Percentiles rank a stretch among this genome's conserved stretches.
phyloP scores from a whole-genome alignment of 2,329 filamentous ascomycete genomes.

The Microsporum audouinii region DNA sequence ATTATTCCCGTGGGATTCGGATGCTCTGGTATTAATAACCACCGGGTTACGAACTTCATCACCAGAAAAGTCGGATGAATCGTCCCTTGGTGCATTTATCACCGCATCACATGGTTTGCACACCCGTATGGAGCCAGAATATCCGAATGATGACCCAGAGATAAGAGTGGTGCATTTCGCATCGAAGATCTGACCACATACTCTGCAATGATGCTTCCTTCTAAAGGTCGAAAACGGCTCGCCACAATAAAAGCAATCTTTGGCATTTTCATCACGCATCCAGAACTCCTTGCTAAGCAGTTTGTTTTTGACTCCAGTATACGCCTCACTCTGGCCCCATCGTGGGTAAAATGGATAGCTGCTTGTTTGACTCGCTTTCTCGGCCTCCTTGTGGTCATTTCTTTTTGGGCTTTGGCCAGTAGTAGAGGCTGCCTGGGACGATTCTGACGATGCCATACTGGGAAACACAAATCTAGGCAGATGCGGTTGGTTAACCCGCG shows the following conservation, averaged over 20 bases:
- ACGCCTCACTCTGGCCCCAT: constrained; percentile 4
- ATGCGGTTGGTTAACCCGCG: constrained; percentile 35
- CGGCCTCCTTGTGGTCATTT: background rate
- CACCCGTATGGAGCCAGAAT: constrained; percentile 70
- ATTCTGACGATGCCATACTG: constrained; percentile 33
- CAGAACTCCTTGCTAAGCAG: constrained; percentile 92
- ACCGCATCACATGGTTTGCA: constrained; percentile 88
- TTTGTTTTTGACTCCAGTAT: constrained; percentile 53
- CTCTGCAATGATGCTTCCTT: constrained; percentile 89
- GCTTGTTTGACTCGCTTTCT: background rate
- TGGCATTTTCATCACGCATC: constrained; percentile 98
- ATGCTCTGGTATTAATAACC: constrained; percentile 47
- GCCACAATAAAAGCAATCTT: constrained; percentile 89
- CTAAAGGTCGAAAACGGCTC: constrained; percentile 86
- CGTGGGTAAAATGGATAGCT: background rate
- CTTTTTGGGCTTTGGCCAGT: constrained; percentile 7
- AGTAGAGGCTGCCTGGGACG: constrained; percentile 34
- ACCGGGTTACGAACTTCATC: constrained; percentile 51
- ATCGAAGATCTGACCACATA: constrained; percentile 96
- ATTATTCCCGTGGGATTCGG: constrained; percentile 44
- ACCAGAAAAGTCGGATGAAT: constrained; percentile 81
- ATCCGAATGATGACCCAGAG: constrained; percentile 74
- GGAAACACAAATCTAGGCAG: constrained; percentile 35
- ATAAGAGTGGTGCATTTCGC: constrained; percentile 92
- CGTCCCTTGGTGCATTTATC: constrained; percentile 80